Percentiles rank a stretch among this genome's conserved stretches.
These are phyloP conservation scores for Diutina pseudorugosa DNA, from an alignment of 1,139 yeast species.

Conservation along the genomic window DNA sequence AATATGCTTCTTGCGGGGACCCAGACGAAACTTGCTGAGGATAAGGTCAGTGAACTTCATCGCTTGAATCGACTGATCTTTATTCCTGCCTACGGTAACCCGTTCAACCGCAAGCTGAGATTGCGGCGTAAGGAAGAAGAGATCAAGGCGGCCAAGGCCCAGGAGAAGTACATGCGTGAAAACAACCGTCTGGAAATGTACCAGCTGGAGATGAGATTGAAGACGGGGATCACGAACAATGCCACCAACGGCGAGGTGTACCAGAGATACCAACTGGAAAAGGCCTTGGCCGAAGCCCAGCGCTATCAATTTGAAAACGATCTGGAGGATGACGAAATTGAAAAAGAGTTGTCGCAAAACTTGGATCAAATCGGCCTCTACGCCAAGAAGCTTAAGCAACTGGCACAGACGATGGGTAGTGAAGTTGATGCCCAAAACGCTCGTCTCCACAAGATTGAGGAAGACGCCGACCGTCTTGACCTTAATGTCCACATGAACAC, in stretches of 20 bases:
- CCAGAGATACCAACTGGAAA: constrained; percentile 31
- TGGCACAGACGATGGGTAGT: constrained; percentile 24
- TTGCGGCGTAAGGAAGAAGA: constrained; percentile 65
- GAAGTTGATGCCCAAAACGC: constrained; percentile 41
- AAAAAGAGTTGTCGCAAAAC: constrained; percentile 50
- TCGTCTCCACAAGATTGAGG: constrained; percentile 38
- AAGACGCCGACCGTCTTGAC: constrained; percentile 44
- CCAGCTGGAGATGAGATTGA: constrained; percentile 34
- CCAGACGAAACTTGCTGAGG: constrained; percentile 75
- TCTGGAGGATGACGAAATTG: constrained; percentile 59
- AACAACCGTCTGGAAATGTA: constrained; percentile 30
- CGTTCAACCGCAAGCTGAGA: constrained; percentile 75
- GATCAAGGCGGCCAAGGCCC: constrained; percentile 52
- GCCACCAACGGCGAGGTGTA: constrained; percentile 15
- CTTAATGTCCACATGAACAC: constrained; percentile 41
- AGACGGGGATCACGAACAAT: constrained; percentile 26
- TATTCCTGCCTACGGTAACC: constrained; percentile 69
- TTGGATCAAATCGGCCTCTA: constrained; percentile 42
- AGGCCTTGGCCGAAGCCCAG: constrained; percentile 34
- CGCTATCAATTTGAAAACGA: constrained; percentile 65
- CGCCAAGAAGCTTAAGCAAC: constrained; percentile 29
- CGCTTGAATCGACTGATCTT: constrained; percentile 74
- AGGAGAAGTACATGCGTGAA: constrained; percentile 42
- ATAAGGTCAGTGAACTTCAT: constrained; percentile 69
- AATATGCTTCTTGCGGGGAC: constrained; percentile 67